Evolutionary conservation across 768 basidiomycete genomes (phyloP).

Genomic region (Tricholoma hemisulphureum): DNA sequence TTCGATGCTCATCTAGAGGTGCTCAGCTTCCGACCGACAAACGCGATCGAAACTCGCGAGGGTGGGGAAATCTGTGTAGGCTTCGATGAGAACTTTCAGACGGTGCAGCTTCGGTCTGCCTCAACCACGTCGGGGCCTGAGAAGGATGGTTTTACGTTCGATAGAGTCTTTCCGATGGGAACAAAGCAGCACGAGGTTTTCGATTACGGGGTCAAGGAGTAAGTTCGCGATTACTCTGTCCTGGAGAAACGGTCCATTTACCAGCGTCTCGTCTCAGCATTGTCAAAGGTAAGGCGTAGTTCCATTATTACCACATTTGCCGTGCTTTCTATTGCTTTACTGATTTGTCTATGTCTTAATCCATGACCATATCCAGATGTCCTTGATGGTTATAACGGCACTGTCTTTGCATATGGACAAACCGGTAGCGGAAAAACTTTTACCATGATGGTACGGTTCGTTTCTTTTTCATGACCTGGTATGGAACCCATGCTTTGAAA

Average conservation of each 20-base stretch:
- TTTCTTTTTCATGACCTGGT: slow-evolving; percentile 7
- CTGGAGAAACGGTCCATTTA: slow-evolving; percentile 14
- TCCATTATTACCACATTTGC: slow-evolving; percentile 3
- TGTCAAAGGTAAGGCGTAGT: slow-evolving; percentile 66
- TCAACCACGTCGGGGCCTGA: slow-evolving; percentile 77
- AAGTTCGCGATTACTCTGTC: slow-evolving; percentile 32
- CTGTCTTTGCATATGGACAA: slow-evolving; percentile 86
- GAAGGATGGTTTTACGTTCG: slow-evolving; percentile 97
- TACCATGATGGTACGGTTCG: slow-evolving; percentile 86
- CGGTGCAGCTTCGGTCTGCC: slow-evolving; percentile 75
- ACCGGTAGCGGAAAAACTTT: slow-evolving; percentile 91
- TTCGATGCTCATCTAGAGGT: slow-evolving; percentile 12
- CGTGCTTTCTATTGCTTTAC: background rate
- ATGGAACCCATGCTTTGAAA: slow-evolving; percentile 13
- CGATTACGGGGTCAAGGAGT: slow-evolving; percentile 98
- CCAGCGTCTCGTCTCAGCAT: slow-evolving; percentile 51
- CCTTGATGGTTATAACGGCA: slow-evolving; percentile 97
- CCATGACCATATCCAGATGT: slow-evolving; percentile 64
- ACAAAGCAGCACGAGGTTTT: slow-evolving; percentile 93
- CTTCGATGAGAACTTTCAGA: slow-evolving; percentile 84
- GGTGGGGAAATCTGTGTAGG: slow-evolving; percentile 87
- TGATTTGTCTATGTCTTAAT: background rate
- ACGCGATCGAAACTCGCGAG: slow-evolving; percentile 85
- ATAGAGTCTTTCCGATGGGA: slow-evolving; percentile 91
- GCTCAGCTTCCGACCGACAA: slow-evolving; percentile 88